These are phyloP conservation scores for Aspergillus cejpii DNA, from an alignment of 2,329 filamentous ascomycete species.

Conservation along the genomic window DNA sequence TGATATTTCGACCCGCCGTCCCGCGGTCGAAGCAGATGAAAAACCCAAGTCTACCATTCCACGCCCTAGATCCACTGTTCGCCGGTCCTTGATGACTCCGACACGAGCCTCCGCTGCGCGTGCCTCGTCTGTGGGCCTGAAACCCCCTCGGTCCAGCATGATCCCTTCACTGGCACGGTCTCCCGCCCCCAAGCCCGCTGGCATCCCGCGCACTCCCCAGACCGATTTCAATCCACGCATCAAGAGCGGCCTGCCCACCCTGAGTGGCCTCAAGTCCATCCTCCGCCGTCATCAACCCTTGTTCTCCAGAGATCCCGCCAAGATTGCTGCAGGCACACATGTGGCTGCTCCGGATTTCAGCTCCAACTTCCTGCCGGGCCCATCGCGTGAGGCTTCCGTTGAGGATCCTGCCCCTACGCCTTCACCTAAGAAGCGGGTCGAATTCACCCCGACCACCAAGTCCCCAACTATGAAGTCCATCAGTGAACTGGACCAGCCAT, in stretches of 20 bases:
- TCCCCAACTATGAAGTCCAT: slow-evolving; percentile 19
- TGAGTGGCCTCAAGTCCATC: slow-evolving; percentile 55
- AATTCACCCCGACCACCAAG: slow-evolving; percentile 68
- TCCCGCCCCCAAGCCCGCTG: slow-evolving; percentile 48
- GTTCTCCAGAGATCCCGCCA: slow-evolving; percentile 53
- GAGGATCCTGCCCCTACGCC: slow-evolving; percentile 52
- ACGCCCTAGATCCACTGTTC: slow-evolving; percentile 42
- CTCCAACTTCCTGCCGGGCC: slow-evolving; percentile 47
- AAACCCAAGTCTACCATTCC: slow-evolving; percentile 20
- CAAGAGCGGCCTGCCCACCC: slow-evolving; percentile 45
- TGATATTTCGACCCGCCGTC: slow-evolving; percentile 59
- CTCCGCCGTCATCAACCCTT: slow-evolving; percentile 55
- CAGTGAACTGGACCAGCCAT: slow-evolving; percentile 31
- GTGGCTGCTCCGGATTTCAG: slow-evolving; percentile 35
- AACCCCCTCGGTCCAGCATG: slow-evolving; percentile 49
- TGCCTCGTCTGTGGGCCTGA: slow-evolving; percentile 45
- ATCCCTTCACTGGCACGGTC: slow-evolving; percentile 49
- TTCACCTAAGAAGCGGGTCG: slow-evolving; percentile 69
- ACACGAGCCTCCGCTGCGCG: slow-evolving; percentile 68
- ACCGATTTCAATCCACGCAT: slow-evolving; percentile 44
- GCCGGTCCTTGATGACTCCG: slow-evolving; percentile 62
- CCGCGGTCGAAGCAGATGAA: slow-evolving; percentile 17
- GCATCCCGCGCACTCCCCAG: slow-evolving; percentile 40
- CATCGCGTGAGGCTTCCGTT: slow-evolving; percentile 23
- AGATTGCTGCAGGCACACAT: slow-evolving; percentile 57